Conservation (phyloP, 148 eudicot species). For the Chenopodium quinoa region DNA sequence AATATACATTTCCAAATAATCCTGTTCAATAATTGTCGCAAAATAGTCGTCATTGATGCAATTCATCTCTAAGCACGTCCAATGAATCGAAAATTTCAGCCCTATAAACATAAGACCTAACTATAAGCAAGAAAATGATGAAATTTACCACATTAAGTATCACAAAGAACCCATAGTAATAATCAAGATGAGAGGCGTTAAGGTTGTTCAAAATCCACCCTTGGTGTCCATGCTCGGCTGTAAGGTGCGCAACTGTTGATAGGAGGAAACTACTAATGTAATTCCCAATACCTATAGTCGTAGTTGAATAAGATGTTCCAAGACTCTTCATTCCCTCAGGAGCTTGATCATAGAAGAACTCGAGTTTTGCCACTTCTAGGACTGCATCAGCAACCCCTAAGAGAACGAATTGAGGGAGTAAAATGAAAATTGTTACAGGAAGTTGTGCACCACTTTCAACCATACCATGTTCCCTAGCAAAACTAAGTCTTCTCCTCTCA, state of each 20-base stretch:
- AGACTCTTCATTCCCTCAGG: constrained; percentile 86
- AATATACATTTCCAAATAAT: no score
- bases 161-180: constrained; percentile 63
- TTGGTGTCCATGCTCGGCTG: constrained; percentile 42
- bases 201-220: constrained; percentile 83
- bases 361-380: constrained; percentile 66
- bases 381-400: constrained; percentile 76
- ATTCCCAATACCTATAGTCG: constrained; percentile 59
- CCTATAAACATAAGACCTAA: constrained; percentile 55
- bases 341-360: constrained; percentile 86
- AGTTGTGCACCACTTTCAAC: constrained; percentile 49
- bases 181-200: constrained; percentile 72
- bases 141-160: constrained; percentile 56
- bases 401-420: constrained; percentile 66
- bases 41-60: constrained; percentile 12
- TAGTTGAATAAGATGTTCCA: constrained; percentile 67
- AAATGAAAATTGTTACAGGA: constrained; percentile 55
- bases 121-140: constrained; percentile 43
- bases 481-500: constrained; percentile 51
- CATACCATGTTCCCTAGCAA: constrained; percentile 48
- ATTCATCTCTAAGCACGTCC: constrained; percentile 45
- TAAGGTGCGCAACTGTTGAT: constrained; percentile 48
- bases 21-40: not conserved
- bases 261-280: constrained; percentile 64
- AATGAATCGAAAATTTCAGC: constrained; percentile 60